Base-by-base conservation (phyloP, 2,329 filamentous ascomycete species). In the Thyridium curvatum region DNA sequence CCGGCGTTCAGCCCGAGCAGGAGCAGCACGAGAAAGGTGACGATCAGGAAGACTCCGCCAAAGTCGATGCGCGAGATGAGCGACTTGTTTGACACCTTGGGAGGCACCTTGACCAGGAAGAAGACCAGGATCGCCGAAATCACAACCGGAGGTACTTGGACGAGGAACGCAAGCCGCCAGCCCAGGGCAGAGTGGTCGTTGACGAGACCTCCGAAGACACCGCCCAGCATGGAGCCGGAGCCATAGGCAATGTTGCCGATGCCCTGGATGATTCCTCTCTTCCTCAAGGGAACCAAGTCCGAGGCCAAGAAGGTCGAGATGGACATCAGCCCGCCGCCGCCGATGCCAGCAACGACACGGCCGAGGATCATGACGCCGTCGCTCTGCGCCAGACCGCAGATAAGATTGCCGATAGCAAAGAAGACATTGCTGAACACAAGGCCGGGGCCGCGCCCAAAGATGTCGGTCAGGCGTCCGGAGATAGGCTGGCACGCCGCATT, bases 401-500 rank as follows among this genome's bases (percentile, higher is more conserved):
- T 82, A 44, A 93, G 62, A 44, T 93, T 95, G 0, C 89, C 89
- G 0, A 69, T 63, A 1, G 82, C 84, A 54, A 95, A 95, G 58
- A 91, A 76, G 40, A 87, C 46, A 55, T 93, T 93, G 48, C 82
- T 86, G 45, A 91, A 81, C 10, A 94, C 68, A 3, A 95, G 65
- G 0, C 89, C 89, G 0, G 83, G 79, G 0, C 86, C 77, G 5
- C 89, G 79, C 10, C 84, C 85, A 53, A 93, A 93, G 36, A 95
- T 93, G 56, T 95, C 90, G 1, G 89, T 95, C 43, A 95, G 61
- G 5, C 88, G 79, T 6, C 90, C 90, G 8, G 84, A 88, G 15
- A 95, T 72, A 12, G 89, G 89, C 58, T 94, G 89, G 51, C 80
- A 86, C 0, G 87, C 87, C 2, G 89, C 85, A 58, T 91, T 94